Conservation (phyloP, 805 yeast genomes). For the Metschnikowia colocasiae region DNA sequence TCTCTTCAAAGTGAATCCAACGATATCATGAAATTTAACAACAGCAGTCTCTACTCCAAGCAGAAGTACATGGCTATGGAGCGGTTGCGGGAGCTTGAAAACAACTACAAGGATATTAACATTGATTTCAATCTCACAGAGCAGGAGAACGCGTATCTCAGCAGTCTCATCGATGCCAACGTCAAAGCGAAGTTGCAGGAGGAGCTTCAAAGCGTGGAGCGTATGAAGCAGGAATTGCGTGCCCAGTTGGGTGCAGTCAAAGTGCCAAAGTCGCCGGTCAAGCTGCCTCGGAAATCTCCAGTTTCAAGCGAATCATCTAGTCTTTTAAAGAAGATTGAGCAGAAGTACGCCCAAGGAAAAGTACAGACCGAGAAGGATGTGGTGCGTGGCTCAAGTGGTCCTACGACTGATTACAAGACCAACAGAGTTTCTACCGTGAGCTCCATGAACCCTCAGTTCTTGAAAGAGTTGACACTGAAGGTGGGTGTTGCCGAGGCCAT, state of each 20-base stretch:
- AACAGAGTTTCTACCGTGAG: constrained; percentile 35
- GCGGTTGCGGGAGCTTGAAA: constrained; percentile 66
- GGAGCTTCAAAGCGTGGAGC: constrained; percentile 42
- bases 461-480: constrained; percentile 50
- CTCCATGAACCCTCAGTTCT: constrained; percentile 46
- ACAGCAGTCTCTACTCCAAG: constrained; percentile 53
- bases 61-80: constrained; percentile 67
- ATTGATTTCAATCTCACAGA: constrained; percentile 43
- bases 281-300: constrained; percentile 15
- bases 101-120: constrained; percentile 60
- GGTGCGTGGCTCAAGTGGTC: constrained; percentile 16
- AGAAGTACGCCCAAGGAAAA: constrained; percentile 45
- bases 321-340: constrained; percentile 36
- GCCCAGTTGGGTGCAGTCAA: constrained; percentile 30
- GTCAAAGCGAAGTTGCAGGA: constrained; percentile 37
- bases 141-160: constrained; percentile 15
- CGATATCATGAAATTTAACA: constrained; percentile 67
- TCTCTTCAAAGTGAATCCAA: constrained; percentile 70
- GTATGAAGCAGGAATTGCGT: constrained; percentile 37
- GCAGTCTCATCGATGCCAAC: constrained; percentile 27
- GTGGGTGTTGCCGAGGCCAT: constrained; percentile 44
- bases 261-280: constrained; percentile 2
- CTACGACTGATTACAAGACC: constrained; percentile 26
- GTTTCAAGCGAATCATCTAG: constrained; percentile 4
- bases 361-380: constrained; percentile 19